A percentile compares a stretch with the other conserved stretches of the same genome.
Conservation (phyloP, 1,284 basidiomycete species). For the Ganoderma leucocontextum region DNA sequence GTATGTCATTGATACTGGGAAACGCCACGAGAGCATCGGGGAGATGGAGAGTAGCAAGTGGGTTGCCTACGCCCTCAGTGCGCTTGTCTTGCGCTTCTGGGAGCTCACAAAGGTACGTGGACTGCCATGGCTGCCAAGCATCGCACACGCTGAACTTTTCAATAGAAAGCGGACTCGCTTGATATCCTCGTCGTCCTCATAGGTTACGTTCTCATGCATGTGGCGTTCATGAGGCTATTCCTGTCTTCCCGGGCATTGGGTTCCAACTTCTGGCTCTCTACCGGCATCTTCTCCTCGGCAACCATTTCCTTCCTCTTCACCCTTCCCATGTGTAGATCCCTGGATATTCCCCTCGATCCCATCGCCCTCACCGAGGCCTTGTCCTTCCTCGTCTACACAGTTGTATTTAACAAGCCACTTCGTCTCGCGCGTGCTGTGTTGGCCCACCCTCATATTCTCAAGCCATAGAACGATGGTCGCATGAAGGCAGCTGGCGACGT, state of each 20-base stretch:
- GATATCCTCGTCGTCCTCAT: constrained; percentile 97
- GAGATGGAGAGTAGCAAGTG: constrained; percentile 83
- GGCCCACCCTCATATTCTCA: constrained; percentile 79
- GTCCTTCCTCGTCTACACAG: constrained; percentile 97
- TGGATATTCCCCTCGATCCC: constrained; percentile 91
- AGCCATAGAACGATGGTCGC: constrained; percentile 55
- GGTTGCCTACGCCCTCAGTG: constrained; percentile 87
- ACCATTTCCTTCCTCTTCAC: constrained; percentile 90
- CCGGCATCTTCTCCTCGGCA: constrained; percentile 87
- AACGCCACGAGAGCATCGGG: constrained; percentile 57
- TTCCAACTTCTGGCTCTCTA: constrained; percentile 89
- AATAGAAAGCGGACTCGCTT: constrained; percentile 90
- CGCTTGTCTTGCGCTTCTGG: constrained; percentile 86
- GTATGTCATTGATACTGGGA: constrained; percentile 50
- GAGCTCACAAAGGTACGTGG: constrained; percentile 79
- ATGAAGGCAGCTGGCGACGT: constrained; percentile 86
- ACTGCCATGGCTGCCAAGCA: background rate
- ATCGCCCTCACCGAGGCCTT: constrained; percentile 94
- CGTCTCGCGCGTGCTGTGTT: constrained; percentile 92
- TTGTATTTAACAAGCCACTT: constrained; percentile 98
- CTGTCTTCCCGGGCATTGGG: constrained; percentile 88
- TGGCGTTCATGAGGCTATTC: constrained; percentile 92
- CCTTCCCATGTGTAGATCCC: constrained; percentile 84
- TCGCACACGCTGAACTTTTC: constrained; percentile 12
- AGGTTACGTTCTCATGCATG: constrained; percentile 97